Conservation (phyloP, 208 protist species). For the Crithidia brevicula region DNA sequence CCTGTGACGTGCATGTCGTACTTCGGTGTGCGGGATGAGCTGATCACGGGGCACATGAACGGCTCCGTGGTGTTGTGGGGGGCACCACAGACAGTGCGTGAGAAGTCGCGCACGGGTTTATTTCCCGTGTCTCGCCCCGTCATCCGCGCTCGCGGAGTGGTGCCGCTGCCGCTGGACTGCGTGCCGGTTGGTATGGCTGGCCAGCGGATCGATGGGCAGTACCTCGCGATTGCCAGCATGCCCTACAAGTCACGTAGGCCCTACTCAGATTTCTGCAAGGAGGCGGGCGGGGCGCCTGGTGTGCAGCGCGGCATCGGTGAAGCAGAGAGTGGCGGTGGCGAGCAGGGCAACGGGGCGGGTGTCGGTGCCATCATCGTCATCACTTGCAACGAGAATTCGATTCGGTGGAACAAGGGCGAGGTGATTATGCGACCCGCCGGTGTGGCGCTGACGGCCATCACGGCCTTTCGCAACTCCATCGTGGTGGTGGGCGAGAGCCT, state of each 20-base stretch:
- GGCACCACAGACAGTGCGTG: slow-evolving; percentile 34
- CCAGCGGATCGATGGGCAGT: slow-evolving; percentile 54
- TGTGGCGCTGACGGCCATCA: slow-evolving; percentile 62
- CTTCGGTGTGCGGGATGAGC: slow-evolving; percentile 70
- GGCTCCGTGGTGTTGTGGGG: slow-evolving; percentile 77
- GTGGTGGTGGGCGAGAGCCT: slow-evolving; percentile 65
- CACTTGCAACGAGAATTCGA: slow-evolving; percentile 58
- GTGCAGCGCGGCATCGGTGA: neutral
- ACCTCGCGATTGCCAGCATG: slow-evolving; percentile 63
- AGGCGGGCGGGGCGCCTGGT: neutral
- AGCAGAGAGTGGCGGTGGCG: neutral
- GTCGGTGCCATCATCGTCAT: slow-evolving; percentile 52
- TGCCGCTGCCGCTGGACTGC: slow-evolving; percentile 51
- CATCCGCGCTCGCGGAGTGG: slow-evolving; percentile 22
- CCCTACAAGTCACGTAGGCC: slow-evolving; percentile 38
- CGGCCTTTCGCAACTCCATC: slow-evolving; percentile 59
- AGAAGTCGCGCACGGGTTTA: slow-evolving; percentile 17
- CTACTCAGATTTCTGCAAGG: slow-evolving; percentile 30
- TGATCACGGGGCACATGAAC: slow-evolving; percentile 69
- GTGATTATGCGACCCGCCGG: slow-evolving; percentile 54
- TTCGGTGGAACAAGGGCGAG: slow-evolving; percentile 64
- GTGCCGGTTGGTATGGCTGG: slow-evolving; percentile 65
- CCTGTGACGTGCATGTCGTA: slow-evolving; percentile 74
- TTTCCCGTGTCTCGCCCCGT: slow-evolving; percentile 16
- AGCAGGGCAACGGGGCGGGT: slow-evolving; percentile 3